These are phyloP conservation scores for Fennellomyces sp. DNA, from an alignment of 371 early-diverging fungal genomes.

Conservation along the genomic window DNA sequence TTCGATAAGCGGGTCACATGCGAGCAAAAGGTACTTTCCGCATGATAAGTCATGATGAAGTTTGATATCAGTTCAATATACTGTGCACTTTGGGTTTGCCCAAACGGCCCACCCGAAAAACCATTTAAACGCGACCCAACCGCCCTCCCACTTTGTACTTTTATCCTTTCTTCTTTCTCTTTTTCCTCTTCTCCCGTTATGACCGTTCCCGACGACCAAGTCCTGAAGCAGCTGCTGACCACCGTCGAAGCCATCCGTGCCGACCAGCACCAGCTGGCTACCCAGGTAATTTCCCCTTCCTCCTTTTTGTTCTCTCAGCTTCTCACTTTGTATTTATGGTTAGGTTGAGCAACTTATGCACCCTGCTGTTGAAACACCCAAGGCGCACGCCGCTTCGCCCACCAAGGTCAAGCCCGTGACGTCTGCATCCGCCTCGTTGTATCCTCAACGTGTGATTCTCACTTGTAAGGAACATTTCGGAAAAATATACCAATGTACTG, in stretches of 20 bases:
- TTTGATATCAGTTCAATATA: not conserved
- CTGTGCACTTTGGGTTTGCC: not conserved
- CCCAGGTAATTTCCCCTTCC: conserved; percentile 21
- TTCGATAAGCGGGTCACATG: conserved; percentile 1
- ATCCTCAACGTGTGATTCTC: conserved; percentile 50
- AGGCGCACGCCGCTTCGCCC: not conserved
- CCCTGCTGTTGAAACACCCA: not conserved
- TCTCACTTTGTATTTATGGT: not conserved
- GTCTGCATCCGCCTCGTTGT: conserved; percentile 16
- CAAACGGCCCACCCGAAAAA: not conserved
- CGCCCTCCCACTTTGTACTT: not conserved
- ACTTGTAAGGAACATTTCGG: conserved; percentile 43
- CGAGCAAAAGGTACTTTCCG: not conserved
- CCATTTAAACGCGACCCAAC: conserved; percentile 6
- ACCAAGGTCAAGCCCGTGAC: not conserved
- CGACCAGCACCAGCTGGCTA: conserved; percentile 30
- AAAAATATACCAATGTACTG: too few species aligned
- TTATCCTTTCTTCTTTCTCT: conserved; percentile 8
- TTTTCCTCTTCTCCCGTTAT: conserved; percentile 4
- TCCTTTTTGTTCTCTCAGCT: not conserved
- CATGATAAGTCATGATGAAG: not conserved
- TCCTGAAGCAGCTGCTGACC: conserved; percentile 25
- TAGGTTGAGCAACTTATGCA: conserved; percentile 16
- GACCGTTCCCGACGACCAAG: conserved; percentile 30
- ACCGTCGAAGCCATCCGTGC: conserved; percentile 29